Conservation (phyloP, 2,329 filamentous ascomycete species). For the Diplodia intermedia region DNA sequence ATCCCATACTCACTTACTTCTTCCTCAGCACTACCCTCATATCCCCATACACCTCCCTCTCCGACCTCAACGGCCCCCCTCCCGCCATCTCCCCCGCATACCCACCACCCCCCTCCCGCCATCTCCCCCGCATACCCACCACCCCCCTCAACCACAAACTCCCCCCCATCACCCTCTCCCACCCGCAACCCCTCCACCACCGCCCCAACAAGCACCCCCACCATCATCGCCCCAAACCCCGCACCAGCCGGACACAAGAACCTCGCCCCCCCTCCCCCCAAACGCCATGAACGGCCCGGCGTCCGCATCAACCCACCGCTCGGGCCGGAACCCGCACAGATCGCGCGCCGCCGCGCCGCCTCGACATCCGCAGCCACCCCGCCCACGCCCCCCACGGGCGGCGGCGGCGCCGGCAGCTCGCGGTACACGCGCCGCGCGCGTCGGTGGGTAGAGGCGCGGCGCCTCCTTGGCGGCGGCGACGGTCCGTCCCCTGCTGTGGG, state of each 20-base stretch:
- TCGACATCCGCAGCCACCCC: not conserved
- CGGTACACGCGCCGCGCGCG: not conserved
- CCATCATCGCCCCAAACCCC: not conserved
- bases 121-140: not conserved
- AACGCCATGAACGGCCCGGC: not conserved
- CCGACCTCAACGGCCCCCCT: not conserved
- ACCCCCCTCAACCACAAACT: not conserved
- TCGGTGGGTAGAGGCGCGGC: not conserved
- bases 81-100: not conserved
- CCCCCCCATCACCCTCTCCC: too few relatives aligned
- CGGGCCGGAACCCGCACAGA: not conserved
- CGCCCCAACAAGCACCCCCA: not conserved
- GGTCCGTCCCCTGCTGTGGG: too few relatives aligned
- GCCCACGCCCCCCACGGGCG: too few relatives aligned
- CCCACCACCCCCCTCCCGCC: not conserved
- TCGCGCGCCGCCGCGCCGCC: not conserved
- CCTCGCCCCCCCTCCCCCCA: not conserved
- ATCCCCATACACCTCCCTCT: not conserved
- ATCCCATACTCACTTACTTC: too few relatives aligned
- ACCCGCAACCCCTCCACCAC: not conserved
- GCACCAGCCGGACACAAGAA: not conserved
- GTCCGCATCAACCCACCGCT: not conserved
- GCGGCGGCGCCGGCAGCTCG: not conserved
- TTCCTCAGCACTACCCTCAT: not conserved
- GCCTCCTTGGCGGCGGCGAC: not conserved